Base-by-base conservation (phyloP, 352 stramenopile genomes). In the Phytophthora syringae region DNA sequence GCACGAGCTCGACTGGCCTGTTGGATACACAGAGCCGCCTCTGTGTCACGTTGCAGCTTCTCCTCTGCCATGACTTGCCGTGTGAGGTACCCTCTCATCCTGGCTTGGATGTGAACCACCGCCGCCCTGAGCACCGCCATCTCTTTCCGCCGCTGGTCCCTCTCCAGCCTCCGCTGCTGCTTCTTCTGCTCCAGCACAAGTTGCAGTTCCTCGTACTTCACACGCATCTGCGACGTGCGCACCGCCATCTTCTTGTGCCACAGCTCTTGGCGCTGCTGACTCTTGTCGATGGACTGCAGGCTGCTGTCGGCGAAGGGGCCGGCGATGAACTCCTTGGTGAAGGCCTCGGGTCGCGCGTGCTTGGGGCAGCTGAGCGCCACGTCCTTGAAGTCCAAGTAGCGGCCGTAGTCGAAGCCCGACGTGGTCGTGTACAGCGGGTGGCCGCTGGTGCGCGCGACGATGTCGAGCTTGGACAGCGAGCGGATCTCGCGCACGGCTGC, bases 381-480 rank as follows among this genome's bases (percentile, higher is more conserved):
- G 53, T 88, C 78, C n/a, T 81, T 68, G 60, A 88, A 75, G 50
- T 89, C 82, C 21, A 89, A 15, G 53, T 79, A 70, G 21, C 76
- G 79, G 0, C 82, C 78, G 47, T 90, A 89, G 53, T 90, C 82
- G 63, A 79, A 90, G 11, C 77, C 76, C 3, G 79, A 55, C 11
- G 82, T 90, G 5, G 82, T 90, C 42, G 74, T 76, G 48, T 85
- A 90, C 45, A 89, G 68, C 27, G 79, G 82, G 52, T 90, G 79
- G 5, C 60, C 59, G 3, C 47, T 32, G 2, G 45, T 37, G 1
- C 79, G 79, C 13, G 62, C 20, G 50, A 84, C 57, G 47, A 86
- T 48, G 39, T 88, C 79, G 25, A 87, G 45, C 61, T 87, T 90
- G 24, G 58, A 65, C 32, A 90, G 72, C 49, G 79, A 90, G 10